Conservation (phyloP, 2,329 filamentous ascomycete species). For the Neopestalotiopsis rosae region DNA sequence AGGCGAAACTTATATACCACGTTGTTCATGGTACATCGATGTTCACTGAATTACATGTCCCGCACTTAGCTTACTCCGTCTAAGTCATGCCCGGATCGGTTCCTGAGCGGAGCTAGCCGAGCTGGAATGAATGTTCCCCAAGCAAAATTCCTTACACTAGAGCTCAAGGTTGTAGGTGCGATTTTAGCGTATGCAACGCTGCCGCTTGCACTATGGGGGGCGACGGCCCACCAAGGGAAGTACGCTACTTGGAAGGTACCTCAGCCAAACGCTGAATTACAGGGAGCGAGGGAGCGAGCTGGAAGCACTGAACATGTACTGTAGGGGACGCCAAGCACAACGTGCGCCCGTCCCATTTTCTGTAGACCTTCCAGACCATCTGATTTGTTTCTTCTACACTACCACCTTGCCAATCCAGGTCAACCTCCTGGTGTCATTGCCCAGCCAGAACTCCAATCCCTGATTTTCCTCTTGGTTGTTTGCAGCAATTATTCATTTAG, state of each 20-base stretch:
- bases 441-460: neutral
- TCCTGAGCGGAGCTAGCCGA: neutral
- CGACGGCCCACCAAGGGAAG: neutral
- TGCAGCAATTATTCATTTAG: neutral
- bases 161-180: neutral
- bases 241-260: neutral
- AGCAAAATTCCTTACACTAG: neutral
- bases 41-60: too few relatives aligned
- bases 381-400: neutral
- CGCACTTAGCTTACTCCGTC: neutral
- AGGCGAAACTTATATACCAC: neutral
- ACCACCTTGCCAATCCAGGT: neutral
- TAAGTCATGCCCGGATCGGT: neutral
- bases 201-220: neutral
- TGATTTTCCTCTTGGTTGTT: neutral
- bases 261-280: too few relatives aligned
- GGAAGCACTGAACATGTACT: neutral
- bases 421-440: neutral
- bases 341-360: neutral
- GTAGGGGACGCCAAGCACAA: neutral
- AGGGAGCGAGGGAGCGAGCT: neutral
- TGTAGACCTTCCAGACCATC: constrained; percentile 2
- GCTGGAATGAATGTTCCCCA: neutral
- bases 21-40: too few relatives aligned
- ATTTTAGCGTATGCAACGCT: neutral